Evolutionary conservation across 306 rosid genomes (phyloP).

Genomic region (Lathyrus sativus): DNA sequence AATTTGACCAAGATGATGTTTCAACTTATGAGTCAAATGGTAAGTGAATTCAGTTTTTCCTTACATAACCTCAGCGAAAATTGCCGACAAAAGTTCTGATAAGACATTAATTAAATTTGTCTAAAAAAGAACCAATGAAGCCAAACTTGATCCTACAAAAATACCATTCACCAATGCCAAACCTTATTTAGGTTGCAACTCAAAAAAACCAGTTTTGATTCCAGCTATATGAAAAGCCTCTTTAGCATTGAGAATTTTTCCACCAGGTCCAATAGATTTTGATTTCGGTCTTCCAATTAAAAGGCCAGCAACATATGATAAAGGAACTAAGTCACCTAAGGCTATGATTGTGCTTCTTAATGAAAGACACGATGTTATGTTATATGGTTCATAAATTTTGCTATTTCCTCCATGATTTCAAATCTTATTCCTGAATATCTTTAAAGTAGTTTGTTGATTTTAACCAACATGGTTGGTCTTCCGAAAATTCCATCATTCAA

Average conservation of each 20-base stretch:
- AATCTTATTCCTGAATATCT: slow-evolving; percentile 89
- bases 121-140: slow-evolving; percentile 77
- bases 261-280: slow-evolving; percentile 69
- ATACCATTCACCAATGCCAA: slow-evolving; percentile 88
- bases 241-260: slow-evolving; percentile 52
- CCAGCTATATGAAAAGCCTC: slow-evolving; percentile 72
- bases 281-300: slow-evolving; percentile 76
- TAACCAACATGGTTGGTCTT: slow-evolving; percentile 89
- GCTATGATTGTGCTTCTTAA: slow-evolving; percentile 79
- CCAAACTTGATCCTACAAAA: slow-evolving; percentile 91
- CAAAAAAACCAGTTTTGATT: slow-evolving; percentile 67
- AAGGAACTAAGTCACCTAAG: slow-evolving; percentile 83
- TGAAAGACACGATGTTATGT: slow-evolving; percentile 84
- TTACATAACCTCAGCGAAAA: slow-evolving; percentile 89
- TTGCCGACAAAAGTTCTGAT: slow-evolving; percentile 64
- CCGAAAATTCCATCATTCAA: too few species aligned
- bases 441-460: slow-evolving; percentile 86
- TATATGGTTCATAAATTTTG: slow-evolving; percentile 63
- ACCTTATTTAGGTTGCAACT: slow-evolving; percentile 89
- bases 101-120: slow-evolving; percentile 65
- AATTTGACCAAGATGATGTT: slow-evolving; percentile 94
- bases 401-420: slow-evolving; percentile 73
- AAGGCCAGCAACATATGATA: slow-evolving; percentile 82
- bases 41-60: slow-evolving; percentile 89
- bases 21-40: slow-evolving; percentile 80